Conservation (phyloP, 768 basidiomycete genomes). For the Porpolomopsis calyptriformis region DNA sequence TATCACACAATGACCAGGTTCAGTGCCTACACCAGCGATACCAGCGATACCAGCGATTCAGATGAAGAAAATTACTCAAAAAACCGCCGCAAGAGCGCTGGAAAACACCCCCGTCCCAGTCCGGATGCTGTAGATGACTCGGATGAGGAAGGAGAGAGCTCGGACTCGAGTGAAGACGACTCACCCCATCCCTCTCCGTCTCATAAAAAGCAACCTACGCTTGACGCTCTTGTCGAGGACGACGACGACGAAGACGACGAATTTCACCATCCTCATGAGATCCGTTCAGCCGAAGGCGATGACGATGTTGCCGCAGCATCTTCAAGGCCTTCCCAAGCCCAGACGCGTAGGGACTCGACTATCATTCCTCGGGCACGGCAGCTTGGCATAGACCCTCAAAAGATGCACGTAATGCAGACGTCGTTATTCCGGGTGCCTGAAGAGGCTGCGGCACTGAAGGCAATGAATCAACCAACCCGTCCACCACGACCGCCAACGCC, state of each 20-base stretch:
- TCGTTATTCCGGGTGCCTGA: constrained; percentile 73
- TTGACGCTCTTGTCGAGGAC: too few species aligned
- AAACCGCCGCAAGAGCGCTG: constrained; percentile 15
- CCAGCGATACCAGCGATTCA: constrained; percentile 47
- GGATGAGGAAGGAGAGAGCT: constrained; percentile 26
- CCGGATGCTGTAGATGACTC: too few species aligned
- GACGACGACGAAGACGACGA: too few species aligned
- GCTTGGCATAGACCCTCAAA: constrained; percentile 72
- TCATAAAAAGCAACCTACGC: constrained; percentile 13
- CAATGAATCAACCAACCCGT: constrained; percentile 26
- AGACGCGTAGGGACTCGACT: constrained; percentile 32
- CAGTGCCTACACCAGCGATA: constrained; percentile 55
- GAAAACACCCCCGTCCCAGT: constrained; percentile 12
- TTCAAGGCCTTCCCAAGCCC: constrained; percentile 24
- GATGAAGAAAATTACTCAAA: constrained; percentile 29
- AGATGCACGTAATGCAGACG: constrained; percentile 90
- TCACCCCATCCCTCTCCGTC: constrained; percentile 17
- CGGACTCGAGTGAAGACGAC: constrained; percentile 46
- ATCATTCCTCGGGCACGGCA: constrained; percentile 65
- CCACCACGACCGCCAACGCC: constrained; percentile 19
- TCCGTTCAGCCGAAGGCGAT: constrained; percentile 41
- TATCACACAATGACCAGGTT: constrained; percentile 49
- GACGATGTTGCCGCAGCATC: constrained; percentile 26
- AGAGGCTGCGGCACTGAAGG: constrained; percentile 55
- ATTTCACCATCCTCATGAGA: too few species aligned